These are phyloP conservation scores for Stenogyne calaminthoides DNA, from an alignment of 305 asterid genomes.

Conservation along the genomic window DNA sequence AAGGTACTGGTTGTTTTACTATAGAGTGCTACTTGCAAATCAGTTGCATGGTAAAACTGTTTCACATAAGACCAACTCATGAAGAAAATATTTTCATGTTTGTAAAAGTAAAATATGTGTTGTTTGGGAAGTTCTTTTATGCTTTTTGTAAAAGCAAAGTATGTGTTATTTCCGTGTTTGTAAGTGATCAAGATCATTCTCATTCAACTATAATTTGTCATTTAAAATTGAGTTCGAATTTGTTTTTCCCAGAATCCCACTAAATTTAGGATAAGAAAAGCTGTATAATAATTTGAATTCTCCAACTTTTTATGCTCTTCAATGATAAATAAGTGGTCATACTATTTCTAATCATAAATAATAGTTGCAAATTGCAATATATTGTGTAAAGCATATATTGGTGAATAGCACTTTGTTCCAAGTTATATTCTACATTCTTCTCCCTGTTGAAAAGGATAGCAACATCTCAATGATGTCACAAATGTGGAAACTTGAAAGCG, in stretches of 20 bases:
- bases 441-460: conserved; percentile 39
- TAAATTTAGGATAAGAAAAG: conserved; percentile 46
- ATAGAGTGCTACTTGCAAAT: too few relatives aligned
- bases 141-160: too few relatives aligned
- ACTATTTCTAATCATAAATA: background rate
- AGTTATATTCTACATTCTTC: conserved; percentile 29
- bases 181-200: background rate
- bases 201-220: background rate
- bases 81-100: background rate
- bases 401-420: conserved; percentile 10
- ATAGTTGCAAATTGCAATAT: background rate
- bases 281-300: conserved; percentile 38
- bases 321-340: background rate
- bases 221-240: background rate
- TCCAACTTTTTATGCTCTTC: conserved; percentile 32
- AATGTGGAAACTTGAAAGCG: conserved; percentile 42
- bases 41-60: too few relatives aligned
- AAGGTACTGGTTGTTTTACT: too few relatives aligned
- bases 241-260: conserved; percentile 42
- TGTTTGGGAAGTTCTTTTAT: too few relatives aligned
- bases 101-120: conserved; percentile 8
- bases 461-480: conserved; percentile 37
- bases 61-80: too few relatives aligned
- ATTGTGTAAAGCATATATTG: background rate
- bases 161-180: conserved; percentile 6